A percentile compares a stretch with the other conserved stretches of the same genome.
These are phyloP conservation scores for Linanthus parryae DNA, from an alignment of 148 eudicot genomes.

Conservation along the genomic window DNA sequence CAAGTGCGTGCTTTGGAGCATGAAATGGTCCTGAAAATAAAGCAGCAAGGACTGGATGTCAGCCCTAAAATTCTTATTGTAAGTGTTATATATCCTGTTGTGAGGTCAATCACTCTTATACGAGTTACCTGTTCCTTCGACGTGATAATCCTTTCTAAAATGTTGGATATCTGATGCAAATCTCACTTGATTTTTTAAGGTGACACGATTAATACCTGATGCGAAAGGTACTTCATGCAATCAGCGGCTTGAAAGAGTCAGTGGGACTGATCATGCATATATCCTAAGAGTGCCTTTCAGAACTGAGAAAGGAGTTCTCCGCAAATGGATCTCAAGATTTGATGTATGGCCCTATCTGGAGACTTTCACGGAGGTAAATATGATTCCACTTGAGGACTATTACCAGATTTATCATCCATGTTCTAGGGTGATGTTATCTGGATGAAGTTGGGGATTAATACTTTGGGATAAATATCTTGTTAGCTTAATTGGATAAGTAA, in stretches of 20 bases:
- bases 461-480: too few relatives aligned
- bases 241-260: conserved; percentile 81
- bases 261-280: conserved; percentile 71
- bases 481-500: too few relatives aligned
- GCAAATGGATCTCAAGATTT: conserved; percentile 94
- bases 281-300: conserved; percentile 90
- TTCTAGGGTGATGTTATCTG: too few relatives aligned
- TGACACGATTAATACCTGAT: conserved; percentile 86
- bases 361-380: conserved; percentile 69
- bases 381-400: too few relatives aligned
- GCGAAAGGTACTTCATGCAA: conserved; percentile 95
- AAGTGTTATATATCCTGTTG: conserved; percentile 14
- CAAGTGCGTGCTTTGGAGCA: conserved; percentile 94
- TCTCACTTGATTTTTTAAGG: conserved; percentile 35
- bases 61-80: conserved; percentile 86
- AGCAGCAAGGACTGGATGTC: conserved; percentile 72
- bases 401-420: too few relatives aligned
- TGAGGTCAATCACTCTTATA: background rate
- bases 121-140: too few relatives aligned
- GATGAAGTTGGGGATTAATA: too few relatives aligned
- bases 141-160: too few relatives aligned
- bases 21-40: conserved; percentile 69
- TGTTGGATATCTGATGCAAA: conserved; percentile 5
- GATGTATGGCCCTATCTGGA: conserved; percentile 99
- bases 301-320: conserved; percentile 81